phyloP scores from a whole-genome alignment of 2,329 filamentous ascomycete genomes.

The Colletotrichum caudatum region DNA sequence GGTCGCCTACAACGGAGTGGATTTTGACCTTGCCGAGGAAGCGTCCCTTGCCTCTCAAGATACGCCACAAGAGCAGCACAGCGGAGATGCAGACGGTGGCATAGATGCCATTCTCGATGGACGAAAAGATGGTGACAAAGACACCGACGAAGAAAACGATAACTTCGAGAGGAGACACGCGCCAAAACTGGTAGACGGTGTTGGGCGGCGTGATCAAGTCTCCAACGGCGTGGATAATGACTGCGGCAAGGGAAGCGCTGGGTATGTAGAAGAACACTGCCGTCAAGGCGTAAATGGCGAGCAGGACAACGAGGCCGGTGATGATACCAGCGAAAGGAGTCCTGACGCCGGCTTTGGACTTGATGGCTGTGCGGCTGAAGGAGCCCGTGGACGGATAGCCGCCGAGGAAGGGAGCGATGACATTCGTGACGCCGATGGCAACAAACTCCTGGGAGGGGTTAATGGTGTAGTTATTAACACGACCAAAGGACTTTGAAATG shows the following conservation, averaged over 20 bases:
- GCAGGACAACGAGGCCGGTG: constrained; percentile 84
- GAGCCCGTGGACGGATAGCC: constrained; percentile 94
- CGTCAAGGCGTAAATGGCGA: constrained; percentile 90
- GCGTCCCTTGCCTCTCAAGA: constrained; percentile 83
- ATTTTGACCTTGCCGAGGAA: constrained; percentile 88
- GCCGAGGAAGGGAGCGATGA: constrained; percentile 91
- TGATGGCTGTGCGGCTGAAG: constrained; percentile 96
- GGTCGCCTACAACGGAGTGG: constrained; percentile 85
- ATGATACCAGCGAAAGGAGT: constrained; percentile 92
- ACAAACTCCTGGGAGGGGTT: constrained; percentile 96
- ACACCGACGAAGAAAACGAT: constrained; percentile 95
- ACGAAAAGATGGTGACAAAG: constrained; percentile 86
- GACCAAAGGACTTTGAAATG: constrained; percentile 95
- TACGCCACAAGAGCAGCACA: constrained; percentile 83
- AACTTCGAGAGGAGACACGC: constrained; percentile 89
- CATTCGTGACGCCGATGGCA: constrained; percentile 90
- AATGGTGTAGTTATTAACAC: constrained; percentile 96
- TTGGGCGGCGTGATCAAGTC: constrained; percentile 93
- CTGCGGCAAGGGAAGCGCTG: constrained; percentile 80
- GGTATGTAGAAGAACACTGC: constrained; percentile 96
- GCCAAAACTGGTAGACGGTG: constrained; percentile 95
- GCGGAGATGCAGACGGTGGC: constrained; percentile 82
- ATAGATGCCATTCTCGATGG: constrained; percentile 94
- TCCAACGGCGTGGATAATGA: constrained; percentile 96
- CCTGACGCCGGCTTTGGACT: constrained; percentile 94